Conservation (phyloP, 1,284 basidiomycete species). For the Vanrija pseudolonga region DNA sequence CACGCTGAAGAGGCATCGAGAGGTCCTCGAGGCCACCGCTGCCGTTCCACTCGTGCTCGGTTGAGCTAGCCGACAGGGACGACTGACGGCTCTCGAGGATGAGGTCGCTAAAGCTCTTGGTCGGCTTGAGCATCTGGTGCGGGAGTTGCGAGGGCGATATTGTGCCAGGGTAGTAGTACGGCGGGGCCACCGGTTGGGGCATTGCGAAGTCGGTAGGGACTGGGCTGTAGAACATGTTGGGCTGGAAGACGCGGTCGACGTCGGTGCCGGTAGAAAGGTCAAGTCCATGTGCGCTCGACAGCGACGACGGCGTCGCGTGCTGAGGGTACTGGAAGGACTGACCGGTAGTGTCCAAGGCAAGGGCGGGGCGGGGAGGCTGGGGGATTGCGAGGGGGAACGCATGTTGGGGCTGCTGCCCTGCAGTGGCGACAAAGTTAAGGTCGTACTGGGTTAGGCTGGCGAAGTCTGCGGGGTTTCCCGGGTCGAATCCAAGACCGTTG, state of each 20-base stretch:
- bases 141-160: conserved; percentile 37
- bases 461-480: conserved; percentile 5
- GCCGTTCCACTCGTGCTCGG: conserved; percentile 32
- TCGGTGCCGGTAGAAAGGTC: conserved; percentile 10
- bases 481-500: conserved; percentile 11
- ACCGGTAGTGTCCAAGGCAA: conserved; percentile 24
- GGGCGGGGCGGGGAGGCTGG: conserved; percentile 15
- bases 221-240: conserved; percentile 15
- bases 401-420: not conserved
- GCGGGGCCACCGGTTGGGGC: conserved; percentile 2
- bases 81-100: conserved; percentile 35
- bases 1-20: conserved; percentile 21
- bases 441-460: conserved; percentile 2
- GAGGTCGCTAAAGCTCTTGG: conserved; percentile 35
- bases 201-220: not conserved
- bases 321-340: conserved; percentile 15
- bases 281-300: conserved; percentile 17
- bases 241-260: conserved; percentile 16
- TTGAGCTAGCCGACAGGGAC: conserved; percentile 34
- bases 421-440: not conserved
- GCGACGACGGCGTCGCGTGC: conserved; percentile 15
- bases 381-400: not conserved
- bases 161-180: conserved; percentile 21
- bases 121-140: conserved; percentile 28
- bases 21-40: conserved; percentile 23